Evolutionary conservation across 495 filamentous ascomycete genomes (phyloP).

Genomic region (Penicillium alfredii): DNA sequence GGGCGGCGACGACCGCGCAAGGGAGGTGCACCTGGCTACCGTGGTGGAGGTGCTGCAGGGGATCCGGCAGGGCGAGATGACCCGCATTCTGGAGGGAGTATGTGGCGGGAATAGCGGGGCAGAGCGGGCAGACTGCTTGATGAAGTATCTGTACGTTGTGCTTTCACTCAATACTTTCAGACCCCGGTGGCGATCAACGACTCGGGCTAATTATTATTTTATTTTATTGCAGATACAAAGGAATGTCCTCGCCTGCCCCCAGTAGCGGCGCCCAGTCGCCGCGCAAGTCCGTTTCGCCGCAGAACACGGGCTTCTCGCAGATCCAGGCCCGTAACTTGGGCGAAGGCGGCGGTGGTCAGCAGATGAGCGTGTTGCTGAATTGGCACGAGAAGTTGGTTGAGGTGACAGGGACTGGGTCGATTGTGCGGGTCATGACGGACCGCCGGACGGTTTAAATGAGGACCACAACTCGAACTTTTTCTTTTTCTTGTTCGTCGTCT

Average conservation of each 20-base stretch:
- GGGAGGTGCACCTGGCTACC: conserved; percentile 76
- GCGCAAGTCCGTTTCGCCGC: conserved; percentile 59
- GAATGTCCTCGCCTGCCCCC: conserved; percentile 56
- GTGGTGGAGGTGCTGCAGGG: conserved; percentile 84
- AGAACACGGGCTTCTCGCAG: conserved; percentile 80
- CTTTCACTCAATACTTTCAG: conserved; percentile 4
- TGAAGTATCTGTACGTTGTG: conserved; percentile 46
- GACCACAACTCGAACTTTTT: conserved; percentile 7
- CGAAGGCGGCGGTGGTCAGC: conserved; percentile 72
- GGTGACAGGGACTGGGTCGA: conserved; percentile 77
- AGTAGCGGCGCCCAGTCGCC: conserved; percentile 30
- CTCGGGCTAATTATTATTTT: too few species aligned
- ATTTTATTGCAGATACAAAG: conserved; percentile 85
- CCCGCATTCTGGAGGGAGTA: conserved; percentile 70
- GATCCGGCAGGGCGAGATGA: conserved; percentile 88
- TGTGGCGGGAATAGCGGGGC: conserved; percentile 63
- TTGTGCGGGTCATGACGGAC: conserved; percentile 88
- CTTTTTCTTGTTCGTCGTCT: conserved; percentile 12
- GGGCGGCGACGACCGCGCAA: conserved; percentile 65
- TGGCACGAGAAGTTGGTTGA: conserved; percentile 97
- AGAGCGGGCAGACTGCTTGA: conserved; percentile 53
- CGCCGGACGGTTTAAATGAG: conserved; percentile 69
- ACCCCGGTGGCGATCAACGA: too few species aligned
- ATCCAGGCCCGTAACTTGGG: conserved; percentile 61
- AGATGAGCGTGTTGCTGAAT: conserved; percentile 88